Evolutionary conservation across 768 basidiomycete species (phyloP), one percentile per base, ranked within the genome.

Genomic region (Boletus vinaceobasis): DNA sequence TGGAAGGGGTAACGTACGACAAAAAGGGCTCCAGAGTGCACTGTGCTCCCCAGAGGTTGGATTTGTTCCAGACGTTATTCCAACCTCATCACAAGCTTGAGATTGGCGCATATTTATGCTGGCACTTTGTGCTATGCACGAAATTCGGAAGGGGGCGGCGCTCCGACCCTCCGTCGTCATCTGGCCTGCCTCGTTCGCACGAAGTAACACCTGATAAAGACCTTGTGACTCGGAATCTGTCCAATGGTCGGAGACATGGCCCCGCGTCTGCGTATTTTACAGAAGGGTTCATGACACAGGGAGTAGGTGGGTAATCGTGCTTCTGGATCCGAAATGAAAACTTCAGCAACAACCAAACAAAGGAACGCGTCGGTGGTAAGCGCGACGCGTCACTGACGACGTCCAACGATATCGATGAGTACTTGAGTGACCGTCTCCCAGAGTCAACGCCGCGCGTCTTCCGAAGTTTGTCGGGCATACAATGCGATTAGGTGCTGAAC

Each of bases 381-480:
- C 35, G 37, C 9, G 37, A 37, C 37, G n/a, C 46, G n/a, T n/a
- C n/a, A n/a, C n/a, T n/a, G n/a, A 49, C 43, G 17, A 50, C 44
- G 19, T 27, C 32, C 60, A 15, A 43, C 53, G 21, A 33, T 23
- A 15, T 23, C 33, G 7, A 67, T 64, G 65, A 48, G n/a, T n/a
- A n/a, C n/a, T n/a, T n/a, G n/a, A n/a, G 57, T 38, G 73, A 75
- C 19, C 27, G 19, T 71, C 72, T 49, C 77, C 82, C 21, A 81
- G 86, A 60, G 81, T 88, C 61, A 90, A 90, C 65, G 78, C 81
- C 26, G 78, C 79, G 1, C 79, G 79, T 54, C 76, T 90, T 8
- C 63, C 75, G 0, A 65, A 79, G 23, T 85, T 79, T 56, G 51
- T 75, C 3, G 82, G 81, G 3, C 77, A 80, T 50, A 80, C 75